Conservation (phyloP, 2,329 filamentous ascomycete genomes). For the Epichloe sp. region DNA sequence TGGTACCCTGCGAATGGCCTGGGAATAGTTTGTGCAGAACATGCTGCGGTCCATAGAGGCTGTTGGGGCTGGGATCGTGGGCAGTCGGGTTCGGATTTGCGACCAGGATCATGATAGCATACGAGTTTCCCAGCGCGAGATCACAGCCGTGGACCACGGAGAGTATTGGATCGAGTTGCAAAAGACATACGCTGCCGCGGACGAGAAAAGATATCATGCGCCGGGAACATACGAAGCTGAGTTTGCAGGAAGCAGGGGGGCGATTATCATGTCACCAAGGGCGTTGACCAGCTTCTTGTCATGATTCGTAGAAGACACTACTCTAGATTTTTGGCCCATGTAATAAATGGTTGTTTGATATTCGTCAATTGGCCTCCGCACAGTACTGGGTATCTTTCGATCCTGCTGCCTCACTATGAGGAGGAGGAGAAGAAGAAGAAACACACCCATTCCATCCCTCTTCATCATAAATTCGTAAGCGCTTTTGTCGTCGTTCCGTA, state of each 20-base stretch:
- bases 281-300: neutral
- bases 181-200: constrained; percentile 21
- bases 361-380: neutral
- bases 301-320: neutral
- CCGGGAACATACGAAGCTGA: constrained; percentile 11
- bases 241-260: neutral
- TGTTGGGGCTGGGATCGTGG: neutral
- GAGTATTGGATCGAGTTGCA: constrained; percentile 17
- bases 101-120: constrained; percentile 22
- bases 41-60: constrained; percentile 20
- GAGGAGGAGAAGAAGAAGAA: neutral
- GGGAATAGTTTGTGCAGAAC: no score
- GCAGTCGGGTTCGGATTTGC: constrained; percentile 20
- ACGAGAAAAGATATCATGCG: constrained; percentile 15
- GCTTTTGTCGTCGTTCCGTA: constrained; percentile 11
- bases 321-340: neutral
- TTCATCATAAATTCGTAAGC: constrained; percentile 5
- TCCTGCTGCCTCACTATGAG: neutral
- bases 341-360: neutral
- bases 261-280: neutral
- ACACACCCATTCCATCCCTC: neutral
- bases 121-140: constrained; percentile 23
- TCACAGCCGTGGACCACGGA: constrained; percentile 22
- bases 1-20: no score
- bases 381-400: neutral